Conservation (phyloP, 768 basidiomycete genomes). For the Serendipita sp. region DNA sequence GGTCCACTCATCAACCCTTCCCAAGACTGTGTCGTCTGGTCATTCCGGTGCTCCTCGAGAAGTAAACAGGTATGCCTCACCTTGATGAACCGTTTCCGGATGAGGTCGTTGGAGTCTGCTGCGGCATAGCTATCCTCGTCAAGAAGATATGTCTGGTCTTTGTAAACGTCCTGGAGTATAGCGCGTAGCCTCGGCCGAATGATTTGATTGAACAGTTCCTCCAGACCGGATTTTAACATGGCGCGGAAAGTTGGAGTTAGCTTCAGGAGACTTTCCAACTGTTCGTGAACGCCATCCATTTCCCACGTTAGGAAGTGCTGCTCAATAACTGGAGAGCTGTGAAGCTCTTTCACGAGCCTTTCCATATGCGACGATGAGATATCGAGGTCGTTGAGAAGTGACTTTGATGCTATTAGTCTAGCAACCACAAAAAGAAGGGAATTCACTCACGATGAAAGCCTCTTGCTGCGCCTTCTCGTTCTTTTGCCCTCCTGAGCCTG, state of each 20-base stretch:
- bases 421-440: neutral
- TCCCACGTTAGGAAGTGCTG: slow-evolving; percentile 57
- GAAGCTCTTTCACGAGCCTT: slow-evolving; percentile 53
- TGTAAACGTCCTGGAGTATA: slow-evolving; percentile 76
- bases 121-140: slow-evolving; percentile 77
- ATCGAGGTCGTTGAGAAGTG: slow-evolving; percentile 87
- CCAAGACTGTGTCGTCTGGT: slow-evolving; percentile 41
- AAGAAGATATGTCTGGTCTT: slow-evolving; percentile 72
- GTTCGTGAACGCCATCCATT: slow-evolving; percentile 31
- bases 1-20: slow-evolving; percentile 74
- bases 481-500: slow-evolving; percentile 27
- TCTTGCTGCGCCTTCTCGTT: slow-evolving; percentile 72
- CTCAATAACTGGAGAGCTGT: slow-evolving; percentile 34
- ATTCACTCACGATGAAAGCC: slow-evolving; percentile 63
- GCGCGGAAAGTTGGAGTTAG: slow-evolving; percentile 51
- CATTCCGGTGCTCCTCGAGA: neutral
- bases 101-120: slow-evolving; percentile 72
- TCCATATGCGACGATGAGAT: slow-evolving; percentile 81
- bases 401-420: slow-evolving; percentile 31
- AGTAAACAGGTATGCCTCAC: neutral
- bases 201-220: slow-evolving; percentile 91
- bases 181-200: slow-evolving; percentile 75
- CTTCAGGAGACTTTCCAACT: slow-evolving; percentile 35
- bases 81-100: slow-evolving; percentile 81
- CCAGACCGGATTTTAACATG: slow-evolving; percentile 62